phyloP scores from a whole-genome alignment of 768 basidiomycete genomes.

The Serendipita vermifera region DNA sequence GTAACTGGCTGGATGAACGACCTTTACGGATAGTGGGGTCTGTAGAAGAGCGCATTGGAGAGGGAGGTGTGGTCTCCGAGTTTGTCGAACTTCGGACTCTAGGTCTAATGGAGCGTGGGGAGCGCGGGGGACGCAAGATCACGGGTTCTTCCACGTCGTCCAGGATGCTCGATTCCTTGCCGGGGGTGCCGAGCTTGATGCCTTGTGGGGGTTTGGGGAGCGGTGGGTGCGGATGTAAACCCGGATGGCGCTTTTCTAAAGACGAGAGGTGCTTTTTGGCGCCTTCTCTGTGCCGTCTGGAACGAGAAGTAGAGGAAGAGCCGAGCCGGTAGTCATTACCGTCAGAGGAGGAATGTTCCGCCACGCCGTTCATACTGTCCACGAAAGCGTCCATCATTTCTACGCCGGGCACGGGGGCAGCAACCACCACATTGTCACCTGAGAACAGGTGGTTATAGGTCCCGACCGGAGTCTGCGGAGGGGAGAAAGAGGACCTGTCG shows the following conservation, averaged over 20 bases:
- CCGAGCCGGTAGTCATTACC: conserved; percentile 9
- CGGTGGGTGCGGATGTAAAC: conserved; percentile 65
- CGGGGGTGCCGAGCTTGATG: conserved; percentile 45
- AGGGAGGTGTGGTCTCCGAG: conserved; percentile 8
- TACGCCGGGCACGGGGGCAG: conserved; percentile 65
- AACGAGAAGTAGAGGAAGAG: conserved; percentile 9
- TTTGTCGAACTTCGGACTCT: conserved; percentile 1
- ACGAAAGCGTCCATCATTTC: conserved; percentile 83
- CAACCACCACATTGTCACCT: conserved; percentile 39
- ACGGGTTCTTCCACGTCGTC: not conserved
- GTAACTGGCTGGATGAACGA: not conserved
- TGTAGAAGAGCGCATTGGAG: conserved; percentile 10
- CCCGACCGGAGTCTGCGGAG: conserved; percentile 13
- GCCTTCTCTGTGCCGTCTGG: conserved; percentile 24
- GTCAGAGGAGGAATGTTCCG: conserved; percentile 2
- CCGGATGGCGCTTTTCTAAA: conserved; percentile 37
- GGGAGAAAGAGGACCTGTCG: conserved; percentile 12
- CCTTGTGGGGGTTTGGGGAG: conserved; percentile 76
- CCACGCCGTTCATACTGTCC: conserved; percentile 67
- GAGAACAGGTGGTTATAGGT: conserved; percentile 8
- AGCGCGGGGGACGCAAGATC: not conserved
- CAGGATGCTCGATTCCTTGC: conserved; percentile 1
- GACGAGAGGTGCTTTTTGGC: conserved; percentile 26
- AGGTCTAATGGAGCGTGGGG: not conserved
- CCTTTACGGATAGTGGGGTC: not conserved